Conservation (phyloP, 306 rosid species). For the Sesbania bispinosa region DNA sequence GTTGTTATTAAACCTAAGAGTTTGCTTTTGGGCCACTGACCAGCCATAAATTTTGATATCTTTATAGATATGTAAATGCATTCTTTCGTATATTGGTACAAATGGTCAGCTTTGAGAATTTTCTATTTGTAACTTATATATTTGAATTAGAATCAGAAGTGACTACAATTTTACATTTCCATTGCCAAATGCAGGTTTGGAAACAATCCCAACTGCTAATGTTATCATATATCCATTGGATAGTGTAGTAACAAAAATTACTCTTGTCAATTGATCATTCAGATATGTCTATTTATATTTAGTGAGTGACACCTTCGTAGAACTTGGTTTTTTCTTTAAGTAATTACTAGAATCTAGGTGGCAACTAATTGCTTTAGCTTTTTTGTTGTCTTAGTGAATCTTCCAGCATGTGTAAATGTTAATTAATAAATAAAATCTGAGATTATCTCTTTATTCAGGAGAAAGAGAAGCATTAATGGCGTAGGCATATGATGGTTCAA, state of each 20-base stretch:
- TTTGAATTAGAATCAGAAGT: neutral
- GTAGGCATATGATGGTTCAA: neutral
- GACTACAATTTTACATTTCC: neutral
- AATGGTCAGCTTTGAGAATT: neutral
- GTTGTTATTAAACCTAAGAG: neutral
- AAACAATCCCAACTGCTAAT: conserved; percentile 4
- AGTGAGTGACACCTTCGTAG: neutral
- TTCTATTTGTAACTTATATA: neutral
- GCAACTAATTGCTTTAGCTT: neutral
- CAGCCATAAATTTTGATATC: neutral
- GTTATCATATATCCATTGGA: neutral
- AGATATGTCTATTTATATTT: too few species aligned
- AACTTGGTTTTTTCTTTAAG: neutral
- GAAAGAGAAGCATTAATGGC: neutral
- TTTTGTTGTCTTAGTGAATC: neutral
- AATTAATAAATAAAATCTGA: too few species aligned
- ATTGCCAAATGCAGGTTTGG: neutral
- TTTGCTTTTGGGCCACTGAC: neutral
- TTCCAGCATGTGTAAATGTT: too few species aligned
- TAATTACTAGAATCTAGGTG: neutral
- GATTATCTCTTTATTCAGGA: neutral
- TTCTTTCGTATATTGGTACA: neutral
- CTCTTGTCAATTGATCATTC: too few species aligned
- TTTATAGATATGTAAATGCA: neutral
- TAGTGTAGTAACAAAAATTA: neutral